phyloP scores from a whole-genome alignment of 2,329 filamentous ascomycete genomes.

The Hypoxylon sp. region DNA sequence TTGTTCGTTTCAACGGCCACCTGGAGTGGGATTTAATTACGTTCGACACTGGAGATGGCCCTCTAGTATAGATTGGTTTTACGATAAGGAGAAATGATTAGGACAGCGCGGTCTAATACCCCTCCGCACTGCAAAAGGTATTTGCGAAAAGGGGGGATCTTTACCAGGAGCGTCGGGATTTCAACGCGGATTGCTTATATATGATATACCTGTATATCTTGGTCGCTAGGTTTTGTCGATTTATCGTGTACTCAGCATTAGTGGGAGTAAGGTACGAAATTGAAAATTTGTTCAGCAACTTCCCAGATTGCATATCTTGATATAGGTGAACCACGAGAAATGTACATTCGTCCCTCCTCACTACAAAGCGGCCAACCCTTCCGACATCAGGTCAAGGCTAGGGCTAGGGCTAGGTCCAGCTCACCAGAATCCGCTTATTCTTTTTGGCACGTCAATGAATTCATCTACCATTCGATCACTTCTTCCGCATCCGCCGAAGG shows the following conservation, averaged over 20 bases:
- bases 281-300: slow-evolving; percentile 34
- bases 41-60: slow-evolving; percentile 24
- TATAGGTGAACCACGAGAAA: neutral
- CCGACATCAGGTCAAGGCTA: neutral
- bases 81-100: slow-evolving; percentile 31
- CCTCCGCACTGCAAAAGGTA: slow-evolving; percentile 34
- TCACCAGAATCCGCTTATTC: neutral
- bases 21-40: slow-evolving; percentile 40
- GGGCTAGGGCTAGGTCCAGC: no score
- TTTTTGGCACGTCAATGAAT: neutral
- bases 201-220: slow-evolving; percentile 36
- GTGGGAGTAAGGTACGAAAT: slow-evolving; percentile 35
- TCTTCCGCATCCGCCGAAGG: neutral
- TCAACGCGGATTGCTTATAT: slow-evolving; percentile 28
- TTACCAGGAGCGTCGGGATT: slow-evolving; percentile 38
- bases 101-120: slow-evolving; percentile 35
- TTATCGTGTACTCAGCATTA: slow-evolving; percentile 37
- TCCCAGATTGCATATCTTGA: neutral
- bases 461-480: neutral
- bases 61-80: slow-evolving; percentile 35
- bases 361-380: neutral
- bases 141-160: slow-evolving; percentile 34
- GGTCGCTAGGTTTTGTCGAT: slow-evolving; percentile 24
- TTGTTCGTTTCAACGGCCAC: slow-evolving; percentile 45
- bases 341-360: neutral